Base-by-base conservation (phyloP, 768 basidiomycete species). In the Kwoniella newhampshirensis region DNA sequence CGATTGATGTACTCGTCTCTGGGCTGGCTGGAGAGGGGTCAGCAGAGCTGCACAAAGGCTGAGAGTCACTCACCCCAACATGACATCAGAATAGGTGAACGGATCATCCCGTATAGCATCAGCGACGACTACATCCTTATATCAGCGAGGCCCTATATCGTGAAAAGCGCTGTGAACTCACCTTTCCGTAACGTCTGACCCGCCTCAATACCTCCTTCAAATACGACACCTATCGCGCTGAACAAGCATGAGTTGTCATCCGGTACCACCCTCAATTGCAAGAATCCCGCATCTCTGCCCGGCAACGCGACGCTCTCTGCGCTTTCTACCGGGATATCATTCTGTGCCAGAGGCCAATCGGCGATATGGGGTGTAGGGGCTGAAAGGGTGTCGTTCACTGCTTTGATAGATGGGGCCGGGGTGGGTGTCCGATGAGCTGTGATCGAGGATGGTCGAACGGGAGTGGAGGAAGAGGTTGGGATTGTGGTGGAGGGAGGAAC, bases 191-290 rank as follows among this genome's bases (percentile, higher is more conserved):
- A 82, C 59, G 80, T 77, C 23, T 80, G 79, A 1, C 87, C 87
- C 57, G 86, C 86, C n/a, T 81, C 76, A 12, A 87, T 85, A 55
- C 84, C 85, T 67, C 93, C 91, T 70, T 87, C 85, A 67, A 97
- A 93, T 1, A 94, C 80, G 39, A 94, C 78, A 15, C 88, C 89
- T 42, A 90, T 80, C 2, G 91, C 85, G 2, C 87, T 87, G 79
- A 97, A 98, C 27, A 98, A 79, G 75, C 94, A 98, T 1, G 91
- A 88, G 68, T 98, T 98, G 77, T 98, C 94, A 69, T 98, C 94
- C n/a, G 92, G 93, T 17, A 94, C 90, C 53, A 91, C 81, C 84
- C 88, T 62, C 35, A 60, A 43, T 30, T 60, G 32, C n/a, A 67
- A 46, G 37, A 40, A 67, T 21, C 71, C 69, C 8, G 61, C 69